Conservation (phyloP, 768 basidiomycete species). For the Amylocystis lapponica region DNA sequence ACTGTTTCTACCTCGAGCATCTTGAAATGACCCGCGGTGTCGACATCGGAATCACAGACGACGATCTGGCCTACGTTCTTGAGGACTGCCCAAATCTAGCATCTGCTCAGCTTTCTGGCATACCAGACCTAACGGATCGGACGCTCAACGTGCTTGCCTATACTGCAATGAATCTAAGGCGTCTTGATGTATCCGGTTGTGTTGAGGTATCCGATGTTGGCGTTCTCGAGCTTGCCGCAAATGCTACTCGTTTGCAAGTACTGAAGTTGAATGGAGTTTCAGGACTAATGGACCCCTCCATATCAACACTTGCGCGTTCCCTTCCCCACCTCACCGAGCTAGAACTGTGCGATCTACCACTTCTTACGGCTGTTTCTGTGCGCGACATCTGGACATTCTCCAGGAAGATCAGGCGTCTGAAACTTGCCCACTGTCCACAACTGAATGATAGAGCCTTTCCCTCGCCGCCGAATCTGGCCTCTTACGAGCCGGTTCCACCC, state of each 20-base stretch:
- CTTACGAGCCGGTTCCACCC: background rate
- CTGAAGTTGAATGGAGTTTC: slow-evolving; percentile 67
- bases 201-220: slow-evolving; percentile 71
- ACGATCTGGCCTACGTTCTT: slow-evolving; percentile 53
- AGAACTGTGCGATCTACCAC: slow-evolving; percentile 66
- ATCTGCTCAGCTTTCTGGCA: slow-evolving; percentile 63
- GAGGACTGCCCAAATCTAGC: slow-evolving; percentile 58
- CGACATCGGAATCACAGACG: slow-evolving; percentile 44
- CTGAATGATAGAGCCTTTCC: slow-evolving; percentile 73
- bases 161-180: slow-evolving; percentile 61
- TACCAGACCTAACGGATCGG: slow-evolving; percentile 61
- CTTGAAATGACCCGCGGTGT: slow-evolving; percentile 43
- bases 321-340: slow-evolving; percentile 79
- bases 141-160: slow-evolving; percentile 60
- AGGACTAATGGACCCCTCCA: slow-evolving; percentile 53
- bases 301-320: slow-evolving; percentile 67
- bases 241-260: slow-evolving; percentile 65
- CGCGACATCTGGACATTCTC: slow-evolving; percentile 82
- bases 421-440: slow-evolving; percentile 70
- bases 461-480: background rate
- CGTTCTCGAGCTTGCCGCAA: slow-evolving; percentile 62
- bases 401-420: slow-evolving; percentile 68
- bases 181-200: slow-evolving; percentile 75
- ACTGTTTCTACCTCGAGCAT: slow-evolving; percentile 55
- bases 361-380: slow-evolving; percentile 62